Evolutionary conservation across 768 basidiomycete species (phyloP).

Genomic region (Suillus spraguei): DNA sequence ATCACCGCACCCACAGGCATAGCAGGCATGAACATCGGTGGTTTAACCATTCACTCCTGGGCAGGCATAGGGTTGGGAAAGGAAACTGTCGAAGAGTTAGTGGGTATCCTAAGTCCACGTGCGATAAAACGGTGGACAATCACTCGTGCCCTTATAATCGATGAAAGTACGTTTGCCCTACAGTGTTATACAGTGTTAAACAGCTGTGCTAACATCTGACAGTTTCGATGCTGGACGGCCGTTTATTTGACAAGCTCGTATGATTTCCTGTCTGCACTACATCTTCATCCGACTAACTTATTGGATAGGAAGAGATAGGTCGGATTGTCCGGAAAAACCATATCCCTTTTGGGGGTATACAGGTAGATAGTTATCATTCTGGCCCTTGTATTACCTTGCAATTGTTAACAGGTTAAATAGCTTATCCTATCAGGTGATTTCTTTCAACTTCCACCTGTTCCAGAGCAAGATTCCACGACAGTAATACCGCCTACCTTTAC

Average conservation of each 20-base stretch:
- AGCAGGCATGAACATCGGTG: conserved; percentile 72
- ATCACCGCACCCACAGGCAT: conserved; percentile 70
- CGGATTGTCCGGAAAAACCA: conserved; percentile 41
- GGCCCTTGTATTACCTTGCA: too few relatives aligned
- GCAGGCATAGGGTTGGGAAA: conserved; percentile 66
- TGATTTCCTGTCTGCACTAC: conserved; percentile 37
- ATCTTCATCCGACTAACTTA: not conserved
- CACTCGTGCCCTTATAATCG: conserved; percentile 63
- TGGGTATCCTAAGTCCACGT: conserved; percentile 32
- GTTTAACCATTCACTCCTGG: conserved; percentile 66
- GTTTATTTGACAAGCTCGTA: conserved; percentile 71
- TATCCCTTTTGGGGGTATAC: conserved; percentile 69
- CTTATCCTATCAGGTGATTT: conserved; percentile 79
- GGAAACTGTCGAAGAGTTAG: conserved; percentile 45
- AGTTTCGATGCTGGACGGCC: conserved; percentile 81
- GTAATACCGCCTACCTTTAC: conserved; percentile 57
- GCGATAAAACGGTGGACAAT: conserved; percentile 50
- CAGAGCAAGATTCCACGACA: conserved; percentile 49
- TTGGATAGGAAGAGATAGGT: conserved; percentile 40
- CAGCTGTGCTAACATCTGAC: conserved; percentile 13
- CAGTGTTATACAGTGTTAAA: conserved; percentile 1
- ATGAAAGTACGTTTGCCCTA: conserved; percentile 60
- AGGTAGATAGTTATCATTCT: conserved; percentile 37
- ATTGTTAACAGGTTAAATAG: conserved; percentile 39
- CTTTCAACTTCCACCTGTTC: conserved; percentile 79